Base-by-base conservation (phyloP, 331 rosid genomes). In the Stylosanthes scabra region DNA sequence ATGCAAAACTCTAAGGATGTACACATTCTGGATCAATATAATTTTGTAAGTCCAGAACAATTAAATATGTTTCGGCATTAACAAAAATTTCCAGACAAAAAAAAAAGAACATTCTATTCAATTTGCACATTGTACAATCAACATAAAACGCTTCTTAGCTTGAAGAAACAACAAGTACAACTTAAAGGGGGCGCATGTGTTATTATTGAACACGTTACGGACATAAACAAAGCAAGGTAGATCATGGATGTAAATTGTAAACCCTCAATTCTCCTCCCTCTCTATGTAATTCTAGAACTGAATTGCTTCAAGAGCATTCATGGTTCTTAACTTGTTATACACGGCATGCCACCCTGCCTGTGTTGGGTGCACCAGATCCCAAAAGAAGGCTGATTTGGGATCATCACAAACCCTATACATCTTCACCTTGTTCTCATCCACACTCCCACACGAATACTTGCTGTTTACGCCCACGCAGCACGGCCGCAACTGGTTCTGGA, bases 321-420 rank as follows among this genome's bases (percentile, higher is more conserved):
- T 73, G 76, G 66, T 72, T 78, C 77, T 45, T 66, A 72, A 74
- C 74, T 75, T 68, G 57, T 86, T 83, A 77, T 82, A 87, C 7
- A 93, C 90, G 9, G 96, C 93, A 3, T 63, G 77, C 98, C 98
- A 93, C 0, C 96, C 98, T 29, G 90, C 86, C 37, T 93, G 79
- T 0, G 97, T 81, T 1, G 97, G 97, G 59, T 93, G 98, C 59
- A 79, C 87, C 44, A 28, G 11, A 64, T 93, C 98, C 98, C 98
- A 93, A 64, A 93, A 93, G 87, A 93, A 93, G 8, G 96, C 68
- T 1, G 90, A 74, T 65, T 75, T 63, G 0, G 93, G 97, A 40
- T 84, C 55, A 13, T 86, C 78, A 41, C 98, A 93, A 0, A 93
- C 76, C 13, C 34, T 63, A 58, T 85, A 93, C 59, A 81, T 87